Evolutionary conservation across 2,329 filamentous ascomycete species (phyloP).

Genomic region (Nakataea oryzae): DNA sequence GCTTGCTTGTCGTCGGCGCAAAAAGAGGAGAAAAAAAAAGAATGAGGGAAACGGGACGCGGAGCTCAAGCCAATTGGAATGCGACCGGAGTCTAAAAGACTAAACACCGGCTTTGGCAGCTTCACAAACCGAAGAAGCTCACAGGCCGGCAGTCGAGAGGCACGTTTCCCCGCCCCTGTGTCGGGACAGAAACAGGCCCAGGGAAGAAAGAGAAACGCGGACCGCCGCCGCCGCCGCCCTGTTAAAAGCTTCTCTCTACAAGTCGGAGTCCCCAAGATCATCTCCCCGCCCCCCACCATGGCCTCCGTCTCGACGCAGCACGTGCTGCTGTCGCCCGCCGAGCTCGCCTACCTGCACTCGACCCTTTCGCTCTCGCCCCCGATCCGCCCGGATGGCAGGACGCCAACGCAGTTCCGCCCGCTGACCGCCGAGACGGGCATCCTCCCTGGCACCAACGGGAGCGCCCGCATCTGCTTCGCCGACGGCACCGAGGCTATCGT

Average conservation of each 20-base stretch:
- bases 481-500: conserved; percentile 95
- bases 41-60: no score
- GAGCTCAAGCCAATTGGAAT: background rate
- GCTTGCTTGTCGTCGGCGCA: no score
- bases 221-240: no score
- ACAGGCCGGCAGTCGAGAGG: no score
- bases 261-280: no score
- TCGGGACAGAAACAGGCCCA: background rate
- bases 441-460: conserved; percentile 81
- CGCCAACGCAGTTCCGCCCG: conserved; percentile 78
- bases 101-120: background rate
- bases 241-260: no score
- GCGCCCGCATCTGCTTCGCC: conserved; percentile 84
- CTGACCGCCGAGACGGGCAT: conserved; percentile 85
- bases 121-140: background rate
- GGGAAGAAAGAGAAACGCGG: background rate
- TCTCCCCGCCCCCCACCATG: conserved; percentile 6
- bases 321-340: conserved; percentile 80
- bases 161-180: no score
- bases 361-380: conserved; percentile 74
- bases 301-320: conserved; percentile 47
- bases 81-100: background rate
- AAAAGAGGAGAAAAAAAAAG: background rate
- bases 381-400: conserved; percentile 79
- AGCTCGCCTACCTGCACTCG: conserved; percentile 88